Percentiles rank a stretch among this genome's conserved stretches.
Conservation (phyloP, 2,329 filamentous ascomycete species). For the Penicillium sp. region DNA sequence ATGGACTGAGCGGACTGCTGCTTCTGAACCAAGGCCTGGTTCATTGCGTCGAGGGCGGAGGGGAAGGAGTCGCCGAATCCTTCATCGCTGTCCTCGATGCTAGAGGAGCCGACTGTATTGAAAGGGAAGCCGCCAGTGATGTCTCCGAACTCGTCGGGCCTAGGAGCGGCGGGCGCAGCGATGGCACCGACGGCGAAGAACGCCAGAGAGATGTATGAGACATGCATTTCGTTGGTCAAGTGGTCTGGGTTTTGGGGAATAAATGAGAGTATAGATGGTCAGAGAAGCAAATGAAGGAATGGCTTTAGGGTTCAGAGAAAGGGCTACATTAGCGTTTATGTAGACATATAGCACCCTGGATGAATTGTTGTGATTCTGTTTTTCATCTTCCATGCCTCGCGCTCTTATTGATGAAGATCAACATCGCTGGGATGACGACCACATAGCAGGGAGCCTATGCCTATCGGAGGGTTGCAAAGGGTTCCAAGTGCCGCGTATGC, state of each 20-base stretch:
- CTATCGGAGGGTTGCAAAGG: constrained; percentile 10
- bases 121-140: constrained; percentile 16
- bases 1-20: not conserved
- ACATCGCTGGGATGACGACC: constrained; percentile 15
- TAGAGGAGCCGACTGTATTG: constrained; percentile 7
- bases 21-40: constrained; percentile 8
- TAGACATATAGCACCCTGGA: not conserved
- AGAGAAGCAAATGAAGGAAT: constrained; percentile 9
- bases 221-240: constrained; percentile 16
- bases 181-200: constrained; percentile 33
- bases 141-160: constrained; percentile 5
- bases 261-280: constrained; percentile 15
- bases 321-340: constrained; percentile 17
- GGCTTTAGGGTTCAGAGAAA: not conserved
- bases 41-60: constrained; percentile 15
- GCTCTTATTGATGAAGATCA: constrained; percentile 14
- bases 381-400: constrained; percentile 16
- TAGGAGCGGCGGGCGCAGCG: constrained; percentile 17
- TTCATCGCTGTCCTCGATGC: constrained; percentile 10
- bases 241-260: not conserved
- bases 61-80: constrained; percentile 15
- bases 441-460: constrained; percentile 13
- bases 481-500: not conserved
- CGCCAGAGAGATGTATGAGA: constrained; percentile 22
- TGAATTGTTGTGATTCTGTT: constrained; percentile 14